Conservation (phyloP, 2,329 filamentous ascomycete species). For the Ramularia endophylla region DNA sequence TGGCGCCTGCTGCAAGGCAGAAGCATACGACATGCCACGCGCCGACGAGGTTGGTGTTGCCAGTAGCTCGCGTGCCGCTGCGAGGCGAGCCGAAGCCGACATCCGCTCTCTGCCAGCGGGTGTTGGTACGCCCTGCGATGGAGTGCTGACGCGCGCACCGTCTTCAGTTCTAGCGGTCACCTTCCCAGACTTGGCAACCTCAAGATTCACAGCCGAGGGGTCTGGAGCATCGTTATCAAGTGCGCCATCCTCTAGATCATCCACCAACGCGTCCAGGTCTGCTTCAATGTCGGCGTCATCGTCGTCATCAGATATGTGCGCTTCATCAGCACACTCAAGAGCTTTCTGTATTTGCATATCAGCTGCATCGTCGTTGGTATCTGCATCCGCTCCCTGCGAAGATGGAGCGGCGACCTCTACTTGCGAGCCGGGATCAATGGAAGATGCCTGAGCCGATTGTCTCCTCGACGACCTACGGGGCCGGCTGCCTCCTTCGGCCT, state of each 20-base stretch:
- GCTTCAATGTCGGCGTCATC: constrained; percentile 43
- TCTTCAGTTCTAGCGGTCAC: constrained; percentile 90
- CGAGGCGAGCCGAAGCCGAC: constrained; percentile 28
- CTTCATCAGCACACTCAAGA: constrained; percentile 90
- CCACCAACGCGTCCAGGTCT: constrained; percentile 80
- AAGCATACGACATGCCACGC: constrained; percentile 73
- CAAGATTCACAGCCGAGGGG: constrained; percentile 83
- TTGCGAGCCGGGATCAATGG: constrained; percentile 13
- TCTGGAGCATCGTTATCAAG: constrained; percentile 70
- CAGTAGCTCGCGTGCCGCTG: constrained; percentile 30
- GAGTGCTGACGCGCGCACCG: constrained; percentile 78
- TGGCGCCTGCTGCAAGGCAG: constrained; percentile 70
- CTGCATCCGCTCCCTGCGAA: constrained; percentile 18
- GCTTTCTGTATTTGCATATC: constrained; percentile 55
- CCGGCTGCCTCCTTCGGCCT: constrained; percentile 18
- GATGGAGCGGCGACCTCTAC: constrained; percentile 38
- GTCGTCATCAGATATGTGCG: constrained; percentile 69
- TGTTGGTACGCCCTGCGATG: constrained; percentile 53
- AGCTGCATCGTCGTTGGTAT: constrained; percentile 38
- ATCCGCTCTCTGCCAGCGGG: constrained; percentile 25
- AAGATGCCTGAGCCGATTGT: constrained; percentile 24
- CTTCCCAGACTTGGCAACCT: constrained; percentile 78
- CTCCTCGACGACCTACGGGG: constrained; percentile 30
- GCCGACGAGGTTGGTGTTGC: constrained; percentile 45
- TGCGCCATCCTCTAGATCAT: constrained; percentile 77